Evolutionary conservation across 805 yeast species (phyloP).

Genomic region (Groenewaldozyma salmanticensis): DNA sequence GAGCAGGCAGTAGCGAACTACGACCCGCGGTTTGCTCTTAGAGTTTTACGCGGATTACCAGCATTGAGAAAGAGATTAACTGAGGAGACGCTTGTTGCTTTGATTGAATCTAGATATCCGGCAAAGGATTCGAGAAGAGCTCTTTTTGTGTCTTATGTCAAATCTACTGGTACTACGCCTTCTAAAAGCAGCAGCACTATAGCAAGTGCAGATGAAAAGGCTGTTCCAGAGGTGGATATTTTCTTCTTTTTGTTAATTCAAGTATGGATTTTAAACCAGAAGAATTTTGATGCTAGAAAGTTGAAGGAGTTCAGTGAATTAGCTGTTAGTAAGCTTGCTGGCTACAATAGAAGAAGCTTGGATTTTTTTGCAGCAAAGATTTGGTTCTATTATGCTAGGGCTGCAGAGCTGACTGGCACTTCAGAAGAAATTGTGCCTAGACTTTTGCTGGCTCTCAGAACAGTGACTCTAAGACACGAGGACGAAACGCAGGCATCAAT

Average conservation of each 20-base stretch:
- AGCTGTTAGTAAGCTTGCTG: slow-evolving; percentile 33
- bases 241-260: slow-evolving; percentile 73
- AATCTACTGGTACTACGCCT: slow-evolving; percentile 3
- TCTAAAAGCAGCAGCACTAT: too few species aligned
- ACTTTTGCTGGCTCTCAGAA: slow-evolving; percentile 66
- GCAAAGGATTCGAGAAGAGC: slow-evolving; percentile 29
- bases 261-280: slow-evolving; percentile 59
- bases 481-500: slow-evolving; percentile 82
- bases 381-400: slow-evolving; percentile 84
- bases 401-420: slow-evolving; percentile 48
- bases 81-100: slow-evolving; percentile 42
- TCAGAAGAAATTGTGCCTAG: slow-evolving; percentile 55
- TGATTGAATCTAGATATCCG: slow-evolving; percentile 51
- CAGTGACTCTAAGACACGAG: slow-evolving; percentile 87
- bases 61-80: slow-evolving; percentile 58
- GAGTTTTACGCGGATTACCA: slow-evolving; percentile 76
- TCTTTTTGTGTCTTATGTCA: slow-evolving; percentile 27
- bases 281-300: slow-evolving; percentile 46
- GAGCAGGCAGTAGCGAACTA: slow-evolving; percentile 57
- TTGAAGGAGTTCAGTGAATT: slow-evolving; percentile 33
- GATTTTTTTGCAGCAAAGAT: slow-evolving; percentile 82
- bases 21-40: slow-evolving; percentile 82
- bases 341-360: slow-evolving; percentile 69
- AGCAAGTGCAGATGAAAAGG: background rate
- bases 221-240: slow-evolving; percentile 63